Percentiles rank a stretch among this genome's conserved stretches.
These are phyloP conservation scores for Phytopythium kandeliae DNA, from an alignment of 352 stramenopile genomes.

Conservation along the genomic window DNA sequence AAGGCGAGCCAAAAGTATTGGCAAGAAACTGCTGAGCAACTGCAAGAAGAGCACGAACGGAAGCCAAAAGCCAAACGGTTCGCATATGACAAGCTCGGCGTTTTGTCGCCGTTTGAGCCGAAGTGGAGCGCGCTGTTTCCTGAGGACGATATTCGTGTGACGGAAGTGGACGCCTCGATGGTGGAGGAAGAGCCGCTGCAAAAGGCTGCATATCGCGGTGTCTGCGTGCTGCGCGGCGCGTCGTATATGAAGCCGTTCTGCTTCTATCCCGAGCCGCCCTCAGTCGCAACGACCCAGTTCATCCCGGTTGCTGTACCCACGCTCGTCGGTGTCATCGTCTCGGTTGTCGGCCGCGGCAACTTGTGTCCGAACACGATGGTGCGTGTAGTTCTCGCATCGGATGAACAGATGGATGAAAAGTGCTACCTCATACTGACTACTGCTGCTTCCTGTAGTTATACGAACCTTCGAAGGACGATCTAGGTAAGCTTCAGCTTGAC, in stretches of 20 bases:
- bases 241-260: slow-evolving; percentile 71
- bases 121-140: slow-evolving; percentile 49
- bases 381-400: too few species aligned
- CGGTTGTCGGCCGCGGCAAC: slow-evolving; percentile 47
- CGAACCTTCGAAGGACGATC: slow-evolving; percentile 21
- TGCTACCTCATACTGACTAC: too few species aligned
- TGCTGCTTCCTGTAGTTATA: slow-evolving; percentile 29
- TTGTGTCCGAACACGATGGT: slow-evolving; percentile 64
- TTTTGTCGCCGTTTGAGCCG: slow-evolving; percentile 55
- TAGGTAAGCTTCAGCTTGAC: slow-evolving; percentile 17
- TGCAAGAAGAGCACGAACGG: slow-evolving; percentile 22
- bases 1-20: slow-evolving; percentile 51
- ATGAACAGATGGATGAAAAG: too few species aligned
- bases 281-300: slow-evolving; percentile 2
- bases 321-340: slow-evolving; percentile 54
- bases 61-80: slow-evolving; percentile 73
- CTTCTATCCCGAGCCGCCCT: slow-evolving; percentile 23
- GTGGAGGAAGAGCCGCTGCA: slow-evolving; percentile 1
- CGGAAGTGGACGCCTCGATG: slow-evolving; percentile 12
- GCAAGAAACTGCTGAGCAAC: slow-evolving; percentile 17
- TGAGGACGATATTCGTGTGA: neutral
- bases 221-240: slow-evolving; percentile 54
- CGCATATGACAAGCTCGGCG: slow-evolving; percentile 49
- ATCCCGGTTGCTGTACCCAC: slow-evolving; percentile 62
- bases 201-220: too few species aligned